Evolutionary conservation across 2,329 filamentous ascomycete genomes (phyloP), one percentile per base, ranked within the genome.

Genomic region (Alternaria burnsii): DNA sequence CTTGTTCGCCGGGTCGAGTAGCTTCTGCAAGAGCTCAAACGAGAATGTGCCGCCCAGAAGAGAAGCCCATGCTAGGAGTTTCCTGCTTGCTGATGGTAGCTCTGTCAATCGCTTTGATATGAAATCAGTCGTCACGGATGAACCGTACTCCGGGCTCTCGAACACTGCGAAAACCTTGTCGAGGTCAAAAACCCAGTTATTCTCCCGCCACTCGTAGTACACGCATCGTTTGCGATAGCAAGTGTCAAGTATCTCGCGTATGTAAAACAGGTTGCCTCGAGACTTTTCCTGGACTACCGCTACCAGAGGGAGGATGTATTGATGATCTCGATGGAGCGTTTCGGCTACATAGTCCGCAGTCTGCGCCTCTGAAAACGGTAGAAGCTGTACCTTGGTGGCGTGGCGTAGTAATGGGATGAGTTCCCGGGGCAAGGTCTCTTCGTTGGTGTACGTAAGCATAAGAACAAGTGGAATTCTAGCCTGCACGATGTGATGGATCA

Each of bases 231-330:
- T 95, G 41, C 92, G 88, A 76, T 97, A 89, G 75, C 92, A 96
- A 3, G 91, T 90, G 72, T 92, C 92, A 5, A 97, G 85, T 86
- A 97, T 96, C 79, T 97, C 92, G 56, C 92, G 86, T 76, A 97
- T 91, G 72, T 95, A 96, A 72, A 97, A 97, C 0, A 93, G 90
- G 63, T 97, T 97, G 1, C 94, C 94, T 26, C 87, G 87, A 9
- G 92, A 94, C 80, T 95, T 96, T 71, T 94, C 93, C 75, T 96
- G 91, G 6, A 97, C 88, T 10, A 97, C 91, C 7, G 93, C 87
- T 2, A 92, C 91, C 18, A 98, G 82, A 0, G 93, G 89, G 1
- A 91, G 81, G 1, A 95, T 86, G 47, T 93, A 91, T 34, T 92
- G 88, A 58, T 85, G 86, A 8, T 84, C 80, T 57, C 92, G 86